phyloP scores from a whole-genome alignment of 306 rosid species.

The Glycine soja region DNA sequence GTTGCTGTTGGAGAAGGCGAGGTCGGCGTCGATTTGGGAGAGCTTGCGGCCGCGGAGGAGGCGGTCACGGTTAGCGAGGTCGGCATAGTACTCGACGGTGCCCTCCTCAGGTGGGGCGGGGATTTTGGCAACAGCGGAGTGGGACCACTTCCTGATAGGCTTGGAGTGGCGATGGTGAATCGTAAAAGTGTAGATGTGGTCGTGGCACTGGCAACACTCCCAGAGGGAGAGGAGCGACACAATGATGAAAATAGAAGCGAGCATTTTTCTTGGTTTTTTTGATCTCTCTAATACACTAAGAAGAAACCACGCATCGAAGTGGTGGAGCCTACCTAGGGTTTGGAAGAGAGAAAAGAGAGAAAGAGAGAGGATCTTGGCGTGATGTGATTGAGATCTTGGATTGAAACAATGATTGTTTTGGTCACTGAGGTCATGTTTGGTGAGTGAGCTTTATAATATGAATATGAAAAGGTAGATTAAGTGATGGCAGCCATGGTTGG shows the following conservation, averaged over 20 bases:
- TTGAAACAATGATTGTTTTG: constrained; percentile 20
- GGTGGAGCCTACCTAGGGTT: not conserved
- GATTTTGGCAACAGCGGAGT: constrained; percentile 47
- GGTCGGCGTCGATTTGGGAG: constrained; percentile 61
- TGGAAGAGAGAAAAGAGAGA: not conserved
- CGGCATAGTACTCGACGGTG: constrained; percentile 75
- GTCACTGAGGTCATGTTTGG: too few relatives aligned
- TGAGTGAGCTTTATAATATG: not conserved
- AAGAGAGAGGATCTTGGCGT: constrained; percentile 45
- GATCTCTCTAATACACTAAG: not conserved
- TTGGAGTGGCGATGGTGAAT: constrained; percentile 96
- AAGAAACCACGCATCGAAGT: not conserved
- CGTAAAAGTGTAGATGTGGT: constrained; percentile 78
- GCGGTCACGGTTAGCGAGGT: constrained; percentile 81
- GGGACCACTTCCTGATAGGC: constrained; percentile 75
- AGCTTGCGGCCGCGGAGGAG: constrained; percentile 80
- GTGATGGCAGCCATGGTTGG: too few relatives aligned
- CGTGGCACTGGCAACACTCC: constrained; percentile 40
- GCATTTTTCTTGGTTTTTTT: constrained; percentile 9
- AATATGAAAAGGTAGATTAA: too few relatives aligned
- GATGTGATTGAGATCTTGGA: constrained; percentile 48
- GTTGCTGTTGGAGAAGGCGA: constrained; percentile 82
- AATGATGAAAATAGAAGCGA: constrained; percentile 21
- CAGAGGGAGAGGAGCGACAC: constrained; percentile 41
- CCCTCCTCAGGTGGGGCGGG: constrained; percentile 64